phyloP scores from a whole-genome alignment of 2,329 filamentous ascomycete genomes.

The Dactylellina leptospora region DNA sequence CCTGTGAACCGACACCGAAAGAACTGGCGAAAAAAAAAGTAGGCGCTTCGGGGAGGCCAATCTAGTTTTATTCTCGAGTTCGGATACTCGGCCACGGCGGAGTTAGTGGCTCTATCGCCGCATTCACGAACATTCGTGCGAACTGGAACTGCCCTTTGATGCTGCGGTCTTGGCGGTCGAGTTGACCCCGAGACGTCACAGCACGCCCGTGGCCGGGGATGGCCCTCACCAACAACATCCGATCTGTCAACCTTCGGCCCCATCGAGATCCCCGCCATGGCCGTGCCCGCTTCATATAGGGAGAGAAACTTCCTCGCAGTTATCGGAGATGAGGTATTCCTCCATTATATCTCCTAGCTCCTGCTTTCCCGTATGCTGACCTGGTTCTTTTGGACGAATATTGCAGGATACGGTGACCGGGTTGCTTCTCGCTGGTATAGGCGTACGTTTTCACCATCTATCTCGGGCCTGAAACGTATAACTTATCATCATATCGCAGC shows the following conservation, averaged over 20 bases:
- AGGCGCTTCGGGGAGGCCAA: background rate
- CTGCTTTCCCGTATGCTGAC: slow-evolving; percentile 6
- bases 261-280: slow-evolving; percentile 22
- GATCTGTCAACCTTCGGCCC: slow-evolving; percentile 6
- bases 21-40: background rate
- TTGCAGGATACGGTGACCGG: slow-evolving; percentile 91
- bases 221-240: background rate
- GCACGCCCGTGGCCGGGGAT: too few relatives aligned
- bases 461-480: background rate
- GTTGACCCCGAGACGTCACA: too few relatives aligned
- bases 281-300: slow-evolving; percentile 65
- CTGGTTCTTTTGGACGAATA: slow-evolving; percentile 49
- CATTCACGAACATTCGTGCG: slow-evolving; percentile 7
- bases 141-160: too few relatives aligned
- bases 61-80: slow-evolving; percentile 7
- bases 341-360: background rate
- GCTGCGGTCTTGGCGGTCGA: slow-evolving; percentile 30
- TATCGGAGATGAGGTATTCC: slow-evolving; percentile 90
- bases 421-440: slow-evolving; percentile 91
- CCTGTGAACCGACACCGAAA: background rate
- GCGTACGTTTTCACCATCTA: slow-evolving; percentile 69
- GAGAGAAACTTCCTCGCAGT: slow-evolving; percentile 96
- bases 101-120: slow-evolving; percentile 40
- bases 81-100: slow-evolving; percentile 40
- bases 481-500: slow-evolving; percentile 65